phyloP scores from a whole-genome alignment of 1,139 yeast genomes.

The Yamadazyma atlantica region DNA sequence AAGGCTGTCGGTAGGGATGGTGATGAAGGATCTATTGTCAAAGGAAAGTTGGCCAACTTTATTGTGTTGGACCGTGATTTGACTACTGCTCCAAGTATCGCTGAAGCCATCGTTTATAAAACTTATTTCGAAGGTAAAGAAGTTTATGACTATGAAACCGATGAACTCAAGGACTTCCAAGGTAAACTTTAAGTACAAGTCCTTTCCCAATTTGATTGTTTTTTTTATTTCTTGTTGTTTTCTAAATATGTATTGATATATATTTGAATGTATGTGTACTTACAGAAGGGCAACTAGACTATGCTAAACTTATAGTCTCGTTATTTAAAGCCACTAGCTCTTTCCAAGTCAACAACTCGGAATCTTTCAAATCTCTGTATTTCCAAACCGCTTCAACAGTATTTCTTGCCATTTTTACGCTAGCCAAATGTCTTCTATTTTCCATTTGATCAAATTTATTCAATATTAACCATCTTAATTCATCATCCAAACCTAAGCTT shows the following conservation, averaged over 20 bases:
- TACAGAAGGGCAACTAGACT: neutral
- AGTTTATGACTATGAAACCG: constrained; percentile 22
- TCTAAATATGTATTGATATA: neutral
- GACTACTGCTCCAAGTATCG: constrained; percentile 15
- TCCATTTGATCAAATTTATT: constrained; percentile 30
- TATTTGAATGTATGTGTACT: neutral
- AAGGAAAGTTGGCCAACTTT: constrained; percentile 22
- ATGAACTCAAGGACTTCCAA: constrained; percentile 21
- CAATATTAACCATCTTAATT: constrained; percentile 34
- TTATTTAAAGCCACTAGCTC: constrained; percentile 32
- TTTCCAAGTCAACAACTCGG: constrained; percentile 24
- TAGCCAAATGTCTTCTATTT: constrained; percentile 29
- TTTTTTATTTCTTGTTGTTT: neutral
- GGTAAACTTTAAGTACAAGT: constrained; percentile 8
- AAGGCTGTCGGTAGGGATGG: constrained; percentile 18
- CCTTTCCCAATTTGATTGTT: neutral
- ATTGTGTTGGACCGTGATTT: constrained; percentile 20
- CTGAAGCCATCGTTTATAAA: constrained; percentile 19
- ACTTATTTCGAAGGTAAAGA: constrained; percentile 21
- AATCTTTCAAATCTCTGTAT: constrained; percentile 28
- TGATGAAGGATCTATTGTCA: constrained; percentile 18
- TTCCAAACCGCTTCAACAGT: constrained; percentile 37
- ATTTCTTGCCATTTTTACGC: constrained; percentile 30
- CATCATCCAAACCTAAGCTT: constrained; percentile 24
- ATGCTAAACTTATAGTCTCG: constrained; percentile 35